Percentiles rank a stretch among this genome's conserved stretches.
phyloP scores from a whole-genome alignment of 1,284 basidiomycete species.

The Papiliotrema terrestris region DNA sequence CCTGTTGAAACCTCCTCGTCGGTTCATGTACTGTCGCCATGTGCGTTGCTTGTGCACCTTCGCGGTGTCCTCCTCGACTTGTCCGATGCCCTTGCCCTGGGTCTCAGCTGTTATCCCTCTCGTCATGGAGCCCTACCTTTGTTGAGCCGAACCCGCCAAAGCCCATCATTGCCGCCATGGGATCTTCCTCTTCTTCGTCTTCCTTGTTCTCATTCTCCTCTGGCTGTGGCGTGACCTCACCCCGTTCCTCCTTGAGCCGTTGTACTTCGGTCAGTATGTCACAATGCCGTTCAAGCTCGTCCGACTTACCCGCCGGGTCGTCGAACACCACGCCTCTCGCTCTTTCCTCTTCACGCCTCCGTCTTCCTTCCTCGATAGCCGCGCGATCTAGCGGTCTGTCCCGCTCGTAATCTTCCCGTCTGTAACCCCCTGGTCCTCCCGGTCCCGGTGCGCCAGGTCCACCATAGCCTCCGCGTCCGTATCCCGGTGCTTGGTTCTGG shows the following conservation, averaged over 20 bases:
- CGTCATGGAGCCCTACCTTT: conserved; percentile 60
- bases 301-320: neutral
- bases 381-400: conserved; percentile 37
- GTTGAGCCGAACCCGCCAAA: conserved; percentile 82
- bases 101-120: neutral
- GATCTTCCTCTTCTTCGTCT: conserved; percentile 61
- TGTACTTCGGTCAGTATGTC: neutral
- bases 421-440: conserved; percentile 7
- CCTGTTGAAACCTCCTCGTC: conserved; percentile 91
- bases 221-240: neutral
- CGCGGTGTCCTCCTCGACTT: conserved; percentile 55
- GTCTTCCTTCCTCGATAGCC: conserved; percentile 46
- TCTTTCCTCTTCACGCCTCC: conserved; percentile 45
- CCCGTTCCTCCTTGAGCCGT: conserved; percentile 4
- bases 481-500: conserved; percentile 12
- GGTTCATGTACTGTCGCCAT: conserved; percentile 73
- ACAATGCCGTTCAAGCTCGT: neutral
- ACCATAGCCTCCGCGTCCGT: conserved; percentile 17
- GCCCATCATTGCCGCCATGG: conserved; percentile 90
- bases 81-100: conserved; percentile 68
- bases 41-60: conserved; percentile 84
- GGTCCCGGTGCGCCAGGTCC: conserved; percentile 5
- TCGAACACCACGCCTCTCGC: conserved; percentile 29
- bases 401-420: conserved; percentile 17
- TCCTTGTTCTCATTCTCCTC: conserved; percentile 49